Base-by-base conservation (phyloP, 345 rosid genomes). In the Jatropha curcas region DNA sequence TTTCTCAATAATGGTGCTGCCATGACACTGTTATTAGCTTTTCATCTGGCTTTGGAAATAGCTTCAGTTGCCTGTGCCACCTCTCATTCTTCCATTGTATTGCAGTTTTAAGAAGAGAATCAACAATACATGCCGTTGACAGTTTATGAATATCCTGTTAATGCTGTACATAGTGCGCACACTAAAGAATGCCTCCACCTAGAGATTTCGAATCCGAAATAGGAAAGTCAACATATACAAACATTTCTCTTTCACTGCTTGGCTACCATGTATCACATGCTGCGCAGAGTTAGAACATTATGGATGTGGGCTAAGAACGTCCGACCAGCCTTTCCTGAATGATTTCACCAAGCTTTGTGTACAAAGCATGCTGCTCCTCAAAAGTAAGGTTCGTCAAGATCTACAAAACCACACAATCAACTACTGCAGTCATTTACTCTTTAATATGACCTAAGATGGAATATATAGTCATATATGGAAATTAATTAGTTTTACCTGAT, bases 291-390 rank as follows among this genome's bases (percentile, higher is more conserved):
- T 28, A 22, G 31, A 39, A 45, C 7, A 30, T 41, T 12, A 53
- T 22, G 14, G 64, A 70, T 8, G 33, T 16, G 43, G 14, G 28
- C 51, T 68, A 68, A 19, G 73, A 68, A 34, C 25, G 60, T 50
- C 73, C 73, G 1, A 28, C 48, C 43, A 68, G 62, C 71, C 86
- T 86, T 63, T 85, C 92, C 55, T 81, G 85, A 11, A 93, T 68
- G 73, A 94, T 83, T 68, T 89, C 84, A 60, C 92, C 94, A 14
- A 92, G 89, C 88, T 81, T 92, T 63, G 58, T 33, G 57, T 84
- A 83, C 53, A 95, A 84, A 43, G 87, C 77, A 77, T 89, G 85
- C 80, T 90, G 99, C 78, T 95, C 97, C 82, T 92, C 98, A 0
- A 83, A 81, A 13, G 91, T 81, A 60, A 95, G 93, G 76, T 77